These are phyloP conservation scores for Rutidosis leptorrhynchoides DNA, from an alignment of 129 eudicot species.

Conservation along the genomic window DNA sequence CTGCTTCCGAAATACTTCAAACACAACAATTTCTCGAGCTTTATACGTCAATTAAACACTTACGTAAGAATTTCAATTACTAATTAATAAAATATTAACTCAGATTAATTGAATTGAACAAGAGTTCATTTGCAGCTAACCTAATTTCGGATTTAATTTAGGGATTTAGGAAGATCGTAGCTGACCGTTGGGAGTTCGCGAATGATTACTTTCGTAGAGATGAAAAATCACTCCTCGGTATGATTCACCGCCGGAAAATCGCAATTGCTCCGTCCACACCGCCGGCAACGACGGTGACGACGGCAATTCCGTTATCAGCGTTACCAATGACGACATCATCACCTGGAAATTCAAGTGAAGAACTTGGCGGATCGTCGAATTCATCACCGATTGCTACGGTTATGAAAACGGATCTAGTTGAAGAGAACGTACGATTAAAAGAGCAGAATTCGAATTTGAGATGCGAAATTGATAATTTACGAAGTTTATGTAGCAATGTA, in stretches of 20 bases:
- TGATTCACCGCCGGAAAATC: constrained; percentile 77
- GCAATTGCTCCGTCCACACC: constrained; percentile 17
- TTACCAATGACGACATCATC: constrained; percentile 30
- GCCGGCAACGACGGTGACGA: constrained; percentile 23
- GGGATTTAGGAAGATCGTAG: constrained; percentile 77
- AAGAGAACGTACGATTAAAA: constrained; percentile 64
- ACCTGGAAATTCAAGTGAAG: constrained; percentile 63
- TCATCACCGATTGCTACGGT: constrained; percentile 43
- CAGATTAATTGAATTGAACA: neutral
- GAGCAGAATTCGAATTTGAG: constrained; percentile 51
- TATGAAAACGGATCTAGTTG: constrained; percentile 44
- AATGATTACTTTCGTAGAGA: constrained; percentile 66
- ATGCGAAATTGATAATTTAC: constrained; percentile 47
- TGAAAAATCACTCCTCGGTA: constrained; percentile 56
- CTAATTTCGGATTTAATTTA: constrained; percentile 20
- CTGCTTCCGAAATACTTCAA: constrained; percentile 72
- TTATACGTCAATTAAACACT: constrained; percentile 75
- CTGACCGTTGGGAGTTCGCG: constrained; percentile 85
- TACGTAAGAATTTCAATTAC: constrained; percentile 40
- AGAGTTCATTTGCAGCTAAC: neutral
- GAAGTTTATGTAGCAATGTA: constrained; percentile 49
- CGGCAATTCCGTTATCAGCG: constrained; percentile 25
- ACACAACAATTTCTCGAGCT: constrained; percentile 88
- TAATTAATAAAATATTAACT: neutral
- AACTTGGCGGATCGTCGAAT: constrained; percentile 58